A percentile compares a stretch with the other conserved stretches of the same genome.
Evolutionary conservation across 192 early-diverging fungal genomes (phyloP).

Genomic region (Thamnidium elegans): DNA sequence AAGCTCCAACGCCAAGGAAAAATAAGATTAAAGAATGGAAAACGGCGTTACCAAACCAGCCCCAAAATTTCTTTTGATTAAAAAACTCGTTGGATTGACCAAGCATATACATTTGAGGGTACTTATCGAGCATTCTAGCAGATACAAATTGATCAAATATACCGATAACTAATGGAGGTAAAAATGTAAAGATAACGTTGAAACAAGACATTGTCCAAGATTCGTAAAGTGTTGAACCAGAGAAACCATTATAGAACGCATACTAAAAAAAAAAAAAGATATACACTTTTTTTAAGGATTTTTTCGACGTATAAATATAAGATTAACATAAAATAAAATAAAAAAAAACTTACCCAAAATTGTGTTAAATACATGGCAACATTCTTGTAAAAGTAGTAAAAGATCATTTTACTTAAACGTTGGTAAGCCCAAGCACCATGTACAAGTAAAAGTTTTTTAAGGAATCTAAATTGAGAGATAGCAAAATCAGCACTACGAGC

Average conservation of each 20-base stretch:
- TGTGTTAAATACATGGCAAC: conserved; percentile 97
- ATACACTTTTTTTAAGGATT: too few relatives aligned
- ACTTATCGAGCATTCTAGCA: conserved; percentile 91
- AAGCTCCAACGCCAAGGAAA: conserved; percentile 62
- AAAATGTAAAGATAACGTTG: conserved; percentile 92
- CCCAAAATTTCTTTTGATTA: conserved; percentile 89
- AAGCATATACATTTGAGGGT: conserved; percentile 96
- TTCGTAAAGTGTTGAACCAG: conserved; percentile 96
- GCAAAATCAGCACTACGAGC: conserved; percentile 97
- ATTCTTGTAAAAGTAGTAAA: conserved; percentile 99
- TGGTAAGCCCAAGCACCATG: conserved; percentile 98
- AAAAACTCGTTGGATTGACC: conserved; percentile 74
- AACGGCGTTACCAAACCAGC: conserved; percentile 89
- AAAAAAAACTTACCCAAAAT: conserved; percentile 69
- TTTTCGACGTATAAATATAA: too few relatives aligned
- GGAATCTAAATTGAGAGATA: conserved; percentile 95
- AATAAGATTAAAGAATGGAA: conserved; percentile 88
- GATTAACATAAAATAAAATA: too few relatives aligned
- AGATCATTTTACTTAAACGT: conserved; percentile 89
- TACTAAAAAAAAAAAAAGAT: conserved; percentile 33
- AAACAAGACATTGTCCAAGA: conserved; percentile 96
- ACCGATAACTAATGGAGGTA: conserved; percentile 93
- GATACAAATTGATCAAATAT: conserved; percentile 97
- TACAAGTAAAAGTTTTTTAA: conserved; percentile 92
- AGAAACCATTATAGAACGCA: conserved; percentile 92